These are phyloP conservation scores for Hemileccinum rubropunctum DNA, from an alignment of 768 basidiomycete species.

Conservation along the genomic window DNA sequence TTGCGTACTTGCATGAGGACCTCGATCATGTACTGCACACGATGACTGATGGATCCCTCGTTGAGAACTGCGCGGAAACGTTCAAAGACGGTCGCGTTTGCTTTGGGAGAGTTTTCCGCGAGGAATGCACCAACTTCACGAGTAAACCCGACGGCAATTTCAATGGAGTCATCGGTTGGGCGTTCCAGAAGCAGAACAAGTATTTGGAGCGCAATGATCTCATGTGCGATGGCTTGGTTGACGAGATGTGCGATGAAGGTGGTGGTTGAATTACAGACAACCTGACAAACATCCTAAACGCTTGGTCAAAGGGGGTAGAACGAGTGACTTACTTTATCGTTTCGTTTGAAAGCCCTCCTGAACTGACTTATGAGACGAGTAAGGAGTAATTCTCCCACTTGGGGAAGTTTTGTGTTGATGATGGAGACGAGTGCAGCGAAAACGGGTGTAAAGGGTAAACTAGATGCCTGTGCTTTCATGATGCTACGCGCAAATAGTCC, in stretches of 20 bases:
- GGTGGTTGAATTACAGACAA: conserved; percentile 89
- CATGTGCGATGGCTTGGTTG: conserved; percentile 91
- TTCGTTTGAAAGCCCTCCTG: conserved; percentile 89
- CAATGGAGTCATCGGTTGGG: conserved; percentile 96
- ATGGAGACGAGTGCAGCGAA: conserved; percentile 93
- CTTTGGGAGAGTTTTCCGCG: conserved; percentile 89
- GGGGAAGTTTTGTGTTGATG: conserved; percentile 95
- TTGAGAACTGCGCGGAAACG: conserved; percentile 96
- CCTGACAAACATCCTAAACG: conserved; percentile 44
- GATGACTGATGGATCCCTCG: conserved; percentile 91
- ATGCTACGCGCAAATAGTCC: conserved; percentile 92
- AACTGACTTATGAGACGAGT: conserved; percentile 93
- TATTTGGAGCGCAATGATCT: conserved; percentile 92
- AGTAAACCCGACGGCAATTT: conserved; percentile 97
- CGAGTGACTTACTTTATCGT: conserved; percentile 80
- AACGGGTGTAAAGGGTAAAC: conserved; percentile 96
- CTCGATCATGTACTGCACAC: conserved; percentile 99
- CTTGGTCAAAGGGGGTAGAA: not conserved
- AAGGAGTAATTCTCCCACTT: conserved; percentile 90
- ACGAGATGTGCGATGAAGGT: conserved; percentile 90
- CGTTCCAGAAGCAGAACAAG: conserved; percentile 93
- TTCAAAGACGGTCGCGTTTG: conserved; percentile 92
- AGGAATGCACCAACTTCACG: conserved; percentile 97
- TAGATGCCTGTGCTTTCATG: conserved; percentile 97
- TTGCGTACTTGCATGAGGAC: conserved; percentile 98